Percentiles rank a stretch among this genome's conserved stretches.
Evolutionary conservation across 495 filamentous ascomycete genomes (phyloP).

Genomic region (Aspergillus coremiiformis): DNA sequence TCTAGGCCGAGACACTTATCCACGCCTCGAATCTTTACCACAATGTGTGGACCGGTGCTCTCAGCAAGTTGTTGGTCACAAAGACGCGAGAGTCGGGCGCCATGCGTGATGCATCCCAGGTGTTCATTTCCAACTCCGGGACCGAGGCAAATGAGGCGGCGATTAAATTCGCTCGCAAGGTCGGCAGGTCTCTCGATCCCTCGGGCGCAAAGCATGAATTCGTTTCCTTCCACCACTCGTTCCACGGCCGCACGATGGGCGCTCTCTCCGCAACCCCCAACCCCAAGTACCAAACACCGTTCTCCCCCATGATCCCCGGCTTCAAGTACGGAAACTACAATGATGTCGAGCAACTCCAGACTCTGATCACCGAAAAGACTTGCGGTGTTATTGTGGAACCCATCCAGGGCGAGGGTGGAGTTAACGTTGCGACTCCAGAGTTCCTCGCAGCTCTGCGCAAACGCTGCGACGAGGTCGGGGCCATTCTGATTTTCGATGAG

Average conservation of each 20-base stretch:
- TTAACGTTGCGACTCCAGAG: conserved; percentile 71
- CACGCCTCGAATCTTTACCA: conserved; percentile 95
- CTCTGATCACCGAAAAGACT: conserved; percentile 72
- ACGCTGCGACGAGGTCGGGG: conserved; percentile 79
- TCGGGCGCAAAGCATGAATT: conserved; percentile 72
- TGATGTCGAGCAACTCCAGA: conserved; percentile 59
- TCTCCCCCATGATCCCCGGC: conserved; percentile 89
- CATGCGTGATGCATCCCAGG: conserved; percentile 73
- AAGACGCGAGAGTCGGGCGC: conserved; percentile 65
- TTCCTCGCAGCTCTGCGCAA: conserved; percentile 72
- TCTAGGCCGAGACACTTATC: conserved; percentile 64
- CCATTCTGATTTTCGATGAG: conserved; percentile 88
- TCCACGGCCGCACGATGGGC: conserved; percentile 97
- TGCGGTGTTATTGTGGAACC: conserved; percentile 96
- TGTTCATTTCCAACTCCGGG: conserved; percentile 92
- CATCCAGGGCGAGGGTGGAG: conserved; percentile 94
- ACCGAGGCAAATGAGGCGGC: conserved; percentile 96
- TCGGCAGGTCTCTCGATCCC: conserved; percentile 64
- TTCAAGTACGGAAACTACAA: conserved; percentile 85
- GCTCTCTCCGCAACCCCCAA: conserved; percentile 91
- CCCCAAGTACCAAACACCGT: conserved; percentile 93
- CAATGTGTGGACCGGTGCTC: conserved; percentile 83
- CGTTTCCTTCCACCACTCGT: conserved; percentile 81
- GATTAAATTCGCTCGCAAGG: conserved; percentile 92
- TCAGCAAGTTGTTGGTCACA: conserved; percentile 78